Conservation (phyloP, 2,329 filamentous ascomycete species). For the Berkeleyomyces rouxiae region DNA sequence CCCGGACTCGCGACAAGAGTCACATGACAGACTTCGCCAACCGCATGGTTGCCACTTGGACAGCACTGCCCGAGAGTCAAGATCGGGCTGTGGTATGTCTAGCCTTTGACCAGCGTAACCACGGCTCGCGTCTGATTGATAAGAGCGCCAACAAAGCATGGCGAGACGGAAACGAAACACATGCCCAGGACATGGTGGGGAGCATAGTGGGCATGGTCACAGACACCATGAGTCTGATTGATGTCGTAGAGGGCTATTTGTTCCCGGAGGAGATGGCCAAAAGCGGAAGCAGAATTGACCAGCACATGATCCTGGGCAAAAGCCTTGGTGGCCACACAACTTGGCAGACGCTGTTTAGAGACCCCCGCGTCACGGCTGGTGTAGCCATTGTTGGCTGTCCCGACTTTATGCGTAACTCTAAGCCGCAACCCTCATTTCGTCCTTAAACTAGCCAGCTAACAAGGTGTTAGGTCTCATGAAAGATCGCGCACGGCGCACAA, state of each 20-base stretch:
- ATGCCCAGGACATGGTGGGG: conserved; percentile 86
- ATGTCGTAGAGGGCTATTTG: conserved; percentile 60
- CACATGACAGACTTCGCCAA: conserved; percentile 61
- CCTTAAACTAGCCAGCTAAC: not conserved
- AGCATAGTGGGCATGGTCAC: conserved; percentile 54
- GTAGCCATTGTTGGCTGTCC: conserved; percentile 78
- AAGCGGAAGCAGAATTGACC: conserved; percentile 30
- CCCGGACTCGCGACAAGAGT: conserved; percentile 51
- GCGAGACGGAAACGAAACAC: conserved; percentile 55
- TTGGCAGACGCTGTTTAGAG: conserved; percentile 68
- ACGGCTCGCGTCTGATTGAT: conserved; percentile 57
- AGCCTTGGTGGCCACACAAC: conserved; percentile 76
- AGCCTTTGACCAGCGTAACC: conserved; percentile 85
- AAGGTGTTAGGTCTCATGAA: conserved; percentile 42
- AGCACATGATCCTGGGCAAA: conserved; percentile 62
- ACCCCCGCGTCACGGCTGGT: conserved; percentile 61
- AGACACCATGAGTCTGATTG: conserved; percentile 63
- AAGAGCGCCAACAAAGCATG: conserved; percentile 58
- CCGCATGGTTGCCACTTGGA: conserved; percentile 53
- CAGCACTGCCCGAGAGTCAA: conserved; percentile 23
- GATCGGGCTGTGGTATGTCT: conserved; percentile 55
- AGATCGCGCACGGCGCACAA: conserved; percentile 59
- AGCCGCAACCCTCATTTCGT: not conserved
- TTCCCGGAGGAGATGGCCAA: conserved; percentile 32
- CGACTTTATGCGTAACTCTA: conserved; percentile 53